Percentiles rank a stretch among this genome's conserved stretches.
Conservation (phyloP, 192 early-diverging fungal genomes). For the Rhizoclosmatium sp. region DNA sequence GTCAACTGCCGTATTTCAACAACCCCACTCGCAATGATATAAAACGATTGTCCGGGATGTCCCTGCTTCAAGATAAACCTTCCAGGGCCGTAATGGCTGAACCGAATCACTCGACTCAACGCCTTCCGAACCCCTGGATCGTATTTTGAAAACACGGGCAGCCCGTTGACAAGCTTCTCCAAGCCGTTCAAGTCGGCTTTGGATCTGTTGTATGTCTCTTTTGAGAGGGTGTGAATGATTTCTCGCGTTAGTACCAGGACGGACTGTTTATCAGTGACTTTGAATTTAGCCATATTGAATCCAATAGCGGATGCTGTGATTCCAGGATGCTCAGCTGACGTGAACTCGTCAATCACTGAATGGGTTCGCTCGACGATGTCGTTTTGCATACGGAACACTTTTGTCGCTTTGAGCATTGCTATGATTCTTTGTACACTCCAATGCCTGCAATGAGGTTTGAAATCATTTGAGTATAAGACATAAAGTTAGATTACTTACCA, state of each 20-base stretch:
- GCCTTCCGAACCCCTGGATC: slow-evolving; percentile 28
- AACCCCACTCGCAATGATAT: slow-evolving; percentile 28
- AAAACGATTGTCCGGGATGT: slow-evolving; percentile 39
- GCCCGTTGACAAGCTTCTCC: slow-evolving; percentile 17
- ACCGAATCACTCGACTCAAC: slow-evolving; percentile 33
- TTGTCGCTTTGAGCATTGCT: neutral
- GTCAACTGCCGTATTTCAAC: slow-evolving; percentile 20
- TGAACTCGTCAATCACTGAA: neutral
- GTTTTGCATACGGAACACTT: neutral
- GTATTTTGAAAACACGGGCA: slow-evolving; percentile 38
- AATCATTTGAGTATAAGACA: too few relatives aligned
- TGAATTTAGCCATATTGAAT: slow-evolving; percentile 2
- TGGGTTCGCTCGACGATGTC: neutral
- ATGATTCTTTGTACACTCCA: neutral
- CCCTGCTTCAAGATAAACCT: slow-evolving; percentile 36
- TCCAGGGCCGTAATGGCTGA: slow-evolving; percentile 13
- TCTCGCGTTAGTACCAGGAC: neutral
- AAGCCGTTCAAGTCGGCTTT: slow-evolving; percentile 19
- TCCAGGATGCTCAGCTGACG: neutral
- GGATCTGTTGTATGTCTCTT: neutral
- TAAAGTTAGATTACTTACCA: too few relatives aligned
- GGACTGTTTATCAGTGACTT: neutral
- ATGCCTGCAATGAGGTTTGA: neutral
- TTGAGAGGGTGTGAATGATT: neutral
- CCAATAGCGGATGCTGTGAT: slow-evolving; percentile 14